Conservation (phyloP, 2,329 filamentous ascomycete species). For the Neocatenulostroma microsporum region DNA sequence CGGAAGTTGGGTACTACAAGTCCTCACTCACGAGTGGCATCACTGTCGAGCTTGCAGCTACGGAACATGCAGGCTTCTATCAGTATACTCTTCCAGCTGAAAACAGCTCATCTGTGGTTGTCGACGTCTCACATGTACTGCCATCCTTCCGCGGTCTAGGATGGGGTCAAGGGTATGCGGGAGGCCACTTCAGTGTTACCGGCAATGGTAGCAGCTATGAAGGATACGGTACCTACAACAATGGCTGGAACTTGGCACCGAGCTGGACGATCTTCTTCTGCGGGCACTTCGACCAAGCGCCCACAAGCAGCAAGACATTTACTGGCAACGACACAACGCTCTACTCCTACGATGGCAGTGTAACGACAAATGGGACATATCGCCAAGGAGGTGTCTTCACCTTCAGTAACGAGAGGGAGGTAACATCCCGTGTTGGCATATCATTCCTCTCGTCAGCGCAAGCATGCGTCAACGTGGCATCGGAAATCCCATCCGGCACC, state of each 20-base stretch:
- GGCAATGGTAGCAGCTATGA: constrained; percentile 36
- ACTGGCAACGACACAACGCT: constrained; percentile 23
- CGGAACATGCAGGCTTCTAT: constrained; percentile 50
- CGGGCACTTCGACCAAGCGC: constrained; percentile 46
- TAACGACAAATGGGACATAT: constrained; percentile 8
- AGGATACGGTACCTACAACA: constrained; percentile 53
- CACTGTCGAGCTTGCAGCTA: constrained; percentile 50
- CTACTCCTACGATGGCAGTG: constrained; percentile 24
- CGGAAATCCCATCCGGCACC: constrained; percentile 43
- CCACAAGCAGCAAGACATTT: constrained; percentile 24
- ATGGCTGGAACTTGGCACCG: constrained; percentile 56
- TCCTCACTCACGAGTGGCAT: constrained; percentile 49
- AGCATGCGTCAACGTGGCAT: constrained; percentile 51
- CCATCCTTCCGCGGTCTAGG: constrained; percentile 48
- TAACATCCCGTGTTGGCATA: constrained; percentile 53
- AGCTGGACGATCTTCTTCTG: constrained; percentile 56
- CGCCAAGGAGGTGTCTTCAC: constrained; percentile 41
- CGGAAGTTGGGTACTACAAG: constrained; percentile 55
- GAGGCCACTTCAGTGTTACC: constrained; percentile 47
- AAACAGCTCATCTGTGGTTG: constrained; percentile 43
- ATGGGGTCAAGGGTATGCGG: constrained; percentile 51
- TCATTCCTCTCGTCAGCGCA: constrained; percentile 55
- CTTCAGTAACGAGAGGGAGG: constrained; percentile 30
- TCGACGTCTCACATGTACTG: constrained; percentile 57
- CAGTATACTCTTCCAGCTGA: constrained; percentile 50